These are phyloP conservation scores for Mortierella sp. DNA, from an alignment of 371 early-diverging fungal genomes.

Conservation along the genomic window DNA sequence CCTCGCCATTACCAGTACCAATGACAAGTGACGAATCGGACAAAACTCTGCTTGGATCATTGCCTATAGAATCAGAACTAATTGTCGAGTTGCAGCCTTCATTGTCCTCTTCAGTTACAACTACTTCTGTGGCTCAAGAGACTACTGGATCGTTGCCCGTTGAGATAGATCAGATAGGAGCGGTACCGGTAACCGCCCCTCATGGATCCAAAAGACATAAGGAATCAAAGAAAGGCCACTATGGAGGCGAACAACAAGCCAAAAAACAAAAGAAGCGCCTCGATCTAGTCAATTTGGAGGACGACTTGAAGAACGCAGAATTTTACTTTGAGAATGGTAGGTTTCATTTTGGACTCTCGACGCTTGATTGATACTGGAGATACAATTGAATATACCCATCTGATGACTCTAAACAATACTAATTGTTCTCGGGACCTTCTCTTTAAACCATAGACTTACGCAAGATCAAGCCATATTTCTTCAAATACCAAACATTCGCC, in stretches of 20 bases:
- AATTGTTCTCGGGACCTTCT: neutral
- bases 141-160: neutral
- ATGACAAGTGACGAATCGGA: neutral
- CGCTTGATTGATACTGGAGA: neutral
- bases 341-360: neutral
- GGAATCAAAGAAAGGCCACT: slow-evolving; percentile 51
- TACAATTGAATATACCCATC: neutral
- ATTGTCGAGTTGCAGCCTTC: too few relatives aligned
- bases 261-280: slow-evolving; percentile 54
- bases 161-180: neutral
- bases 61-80: neutral
- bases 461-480: slow-evolving; percentile 88
- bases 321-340: slow-evolving; percentile 50
- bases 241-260: slow-evolving; percentile 25
- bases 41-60: neutral
- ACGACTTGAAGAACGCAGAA: slow-evolving; percentile 42
- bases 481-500: slow-evolving; percentile 82
- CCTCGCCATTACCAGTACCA: neutral
- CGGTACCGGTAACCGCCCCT: neutral
- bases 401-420: neutral
- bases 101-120: neutral
- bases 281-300: slow-evolving; percentile 39
- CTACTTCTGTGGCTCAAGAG: neutral
- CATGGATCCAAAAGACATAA: slow-evolving; percentile 48
- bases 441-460: slow-evolving; percentile 67